phyloP scores from a whole-genome alignment of 495 filamentous ascomycete genomes.

The Neurospora tetrasperma region DNA sequence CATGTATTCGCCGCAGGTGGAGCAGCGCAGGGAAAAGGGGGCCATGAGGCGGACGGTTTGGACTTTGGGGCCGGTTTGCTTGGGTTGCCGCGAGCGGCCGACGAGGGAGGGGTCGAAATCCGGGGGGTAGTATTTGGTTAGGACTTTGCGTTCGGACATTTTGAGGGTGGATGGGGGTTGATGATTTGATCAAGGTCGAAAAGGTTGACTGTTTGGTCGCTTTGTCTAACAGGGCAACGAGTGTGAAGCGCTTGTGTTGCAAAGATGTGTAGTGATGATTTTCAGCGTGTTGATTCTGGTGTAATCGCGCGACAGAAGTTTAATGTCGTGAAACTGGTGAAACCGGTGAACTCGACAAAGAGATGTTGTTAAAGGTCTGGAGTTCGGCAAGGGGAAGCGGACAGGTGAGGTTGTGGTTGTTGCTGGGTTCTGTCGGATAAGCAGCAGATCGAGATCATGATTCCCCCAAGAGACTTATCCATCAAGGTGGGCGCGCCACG shows the following conservation, averaged over 20 bases:
- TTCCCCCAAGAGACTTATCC: background rate
- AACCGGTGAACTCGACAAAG: background rate
- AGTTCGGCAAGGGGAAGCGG: background rate
- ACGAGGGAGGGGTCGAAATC: slow-evolving; percentile 90
- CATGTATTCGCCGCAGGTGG: slow-evolving; percentile 87
- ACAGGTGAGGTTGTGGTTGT: background rate
- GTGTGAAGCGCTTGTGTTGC: background rate
- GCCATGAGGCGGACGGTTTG: slow-evolving; percentile 95
- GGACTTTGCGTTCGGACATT: slow-evolving; percentile 93
- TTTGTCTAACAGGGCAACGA: background rate
- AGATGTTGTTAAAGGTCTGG: background rate
- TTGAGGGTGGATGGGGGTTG: slow-evolving; percentile 14
- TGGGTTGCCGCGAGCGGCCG: slow-evolving; percentile 54
- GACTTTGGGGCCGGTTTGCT: slow-evolving; percentile 65
- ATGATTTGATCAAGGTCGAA: background rate
- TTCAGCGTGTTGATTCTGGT: background rate
- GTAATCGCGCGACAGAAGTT: background rate
- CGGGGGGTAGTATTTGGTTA: slow-evolving; percentile 79
- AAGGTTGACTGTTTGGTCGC: background rate
- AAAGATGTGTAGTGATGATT: background rate
- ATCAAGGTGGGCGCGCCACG: background rate
- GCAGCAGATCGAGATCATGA: background rate
- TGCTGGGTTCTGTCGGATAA: background rate
- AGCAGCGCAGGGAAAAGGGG: slow-evolving; percentile 89
- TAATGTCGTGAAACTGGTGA: background rate